Base-by-base conservation (phyloP, 1,284 basidiomycete genomes). In the Pascua sp. region DNA sequence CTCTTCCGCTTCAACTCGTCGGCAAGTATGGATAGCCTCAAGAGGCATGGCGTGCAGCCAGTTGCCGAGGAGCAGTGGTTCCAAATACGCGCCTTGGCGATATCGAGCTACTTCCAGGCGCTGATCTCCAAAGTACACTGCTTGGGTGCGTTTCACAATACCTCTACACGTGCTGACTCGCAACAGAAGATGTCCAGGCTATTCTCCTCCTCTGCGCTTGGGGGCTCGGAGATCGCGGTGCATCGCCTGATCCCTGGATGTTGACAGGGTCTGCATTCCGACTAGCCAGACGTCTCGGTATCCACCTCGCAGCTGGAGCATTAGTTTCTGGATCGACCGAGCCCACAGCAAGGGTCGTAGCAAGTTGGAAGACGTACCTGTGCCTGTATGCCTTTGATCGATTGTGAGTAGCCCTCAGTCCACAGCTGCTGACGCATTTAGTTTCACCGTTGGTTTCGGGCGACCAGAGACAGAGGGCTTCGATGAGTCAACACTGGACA, bases 61-160 rank as follows among this genome's bases (percentile, higher is more conserved):
- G 51, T 59, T 11, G 49, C 42, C 15, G 58, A 59, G 32, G 63
- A 65, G 13, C 44, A 44, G 36, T 63, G 61, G 64, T n/a, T 45
- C 13, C 50, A 59, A 41, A 61, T 65, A 41, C 53, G 64, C 15
- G 50, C 55, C 1, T 42, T 63, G 24, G 64, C 61, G 2, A 54
- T 61, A 49, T 55, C 61, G 12, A 55, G 64, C 53, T 65, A 61
- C 47, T 59, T 65, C 17, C 64, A 65, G 42, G 64, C 62, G 1
- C n/a, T 63, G 44, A 60, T 65, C 8, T 63, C 61, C 12, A 65
- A 65, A 40, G 59, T 65, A 5, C 64, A 65, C 51, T 65, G 59
- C 32, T 55, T 65, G 1, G 63, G 63, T 64, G 44, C 40, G 63
- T 51, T 17, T 8, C 10, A 4, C 38, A 17, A 16, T 1, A 12